A percentile compares a stretch with the other conserved stretches of the same genome.
These are phyloP conservation scores for Sordariomycetes sp. DNA, from an alignment of 2,329 filamentous ascomycete genomes.

Conservation along the genomic window DNA sequence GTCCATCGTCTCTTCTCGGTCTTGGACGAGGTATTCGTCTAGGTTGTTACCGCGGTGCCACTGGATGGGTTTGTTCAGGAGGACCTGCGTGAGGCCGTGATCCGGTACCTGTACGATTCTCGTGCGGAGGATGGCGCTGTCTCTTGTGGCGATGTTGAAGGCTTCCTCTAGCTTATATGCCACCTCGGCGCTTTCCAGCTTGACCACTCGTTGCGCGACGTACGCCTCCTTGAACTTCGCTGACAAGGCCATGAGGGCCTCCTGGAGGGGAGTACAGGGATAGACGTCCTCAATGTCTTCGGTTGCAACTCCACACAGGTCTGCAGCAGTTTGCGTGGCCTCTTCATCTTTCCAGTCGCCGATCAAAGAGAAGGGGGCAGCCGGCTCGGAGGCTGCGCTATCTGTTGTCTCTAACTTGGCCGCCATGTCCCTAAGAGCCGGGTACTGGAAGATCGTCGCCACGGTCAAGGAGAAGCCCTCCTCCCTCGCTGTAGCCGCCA, in stretches of 20 bases:
- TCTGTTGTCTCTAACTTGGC: conserved; percentile 13
- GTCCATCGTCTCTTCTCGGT: conserved; percentile 28
- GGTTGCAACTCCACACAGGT: conserved; percentile 24
- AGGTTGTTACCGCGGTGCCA: conserved; percentile 22
- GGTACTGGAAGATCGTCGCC: conserved; percentile 32
- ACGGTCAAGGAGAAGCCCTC: conserved; percentile 29
- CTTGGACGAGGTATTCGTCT: conserved; percentile 26
- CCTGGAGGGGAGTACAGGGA: conserved; percentile 43
- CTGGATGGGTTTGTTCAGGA: conserved; percentile 27
- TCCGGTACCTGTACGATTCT: conserved; percentile 34
- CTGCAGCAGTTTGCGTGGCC: conserved; percentile 24
- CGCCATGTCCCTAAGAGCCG: conserved; percentile 32
- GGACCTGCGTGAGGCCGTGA: conserved; percentile 33
- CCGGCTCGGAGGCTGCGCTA: conserved; percentile 13
- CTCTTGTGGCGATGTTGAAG: conserved; percentile 25
- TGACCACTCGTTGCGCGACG: conserved; percentile 36
- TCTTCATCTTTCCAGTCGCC: conserved; percentile 18
- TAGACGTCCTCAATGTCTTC: conserved; percentile 36
- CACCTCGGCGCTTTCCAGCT: conserved; percentile 22
- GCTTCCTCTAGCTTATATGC: conserved; percentile 27
- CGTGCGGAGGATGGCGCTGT: conserved; percentile 33
- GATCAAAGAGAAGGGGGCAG: conserved; percentile 28
- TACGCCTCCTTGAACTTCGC: conserved; percentile 39
- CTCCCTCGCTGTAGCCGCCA: conserved; percentile 31
- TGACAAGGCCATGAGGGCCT: conserved; percentile 42